Conservation (phyloP, 148 eudicot genomes). For the Cornus florida region DNA sequence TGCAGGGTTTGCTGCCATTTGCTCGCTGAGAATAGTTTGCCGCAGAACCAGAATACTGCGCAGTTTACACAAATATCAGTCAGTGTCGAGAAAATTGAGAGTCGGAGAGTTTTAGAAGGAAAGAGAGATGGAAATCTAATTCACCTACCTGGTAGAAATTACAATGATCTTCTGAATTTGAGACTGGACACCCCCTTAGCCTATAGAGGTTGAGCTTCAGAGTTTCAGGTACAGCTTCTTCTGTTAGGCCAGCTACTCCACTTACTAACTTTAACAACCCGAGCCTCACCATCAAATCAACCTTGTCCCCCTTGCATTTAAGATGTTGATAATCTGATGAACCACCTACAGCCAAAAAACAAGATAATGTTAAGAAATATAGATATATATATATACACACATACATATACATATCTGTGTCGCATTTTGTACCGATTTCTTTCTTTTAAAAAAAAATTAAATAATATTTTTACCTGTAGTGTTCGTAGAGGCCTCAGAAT, state of each 20-base stretch:
- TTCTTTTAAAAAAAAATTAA: neutral
- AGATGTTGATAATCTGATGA: slow-evolving; percentile 25
- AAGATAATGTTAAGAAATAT: neutral
- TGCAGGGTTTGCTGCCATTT: slow-evolving; percentile 25
- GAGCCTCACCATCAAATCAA: slow-evolving; percentile 49
- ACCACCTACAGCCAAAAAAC: slow-evolving; percentile 18
- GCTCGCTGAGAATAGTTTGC: slow-evolving; percentile 47
- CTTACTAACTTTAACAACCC: slow-evolving; percentile 51
- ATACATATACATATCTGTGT: too few species aligned
- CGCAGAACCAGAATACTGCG: slow-evolving; percentile 55
- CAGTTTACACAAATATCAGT: neutral
- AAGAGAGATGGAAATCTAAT: neutral
- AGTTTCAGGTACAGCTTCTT: slow-evolving; percentile 49
- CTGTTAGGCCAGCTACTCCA: slow-evolving; percentile 40
- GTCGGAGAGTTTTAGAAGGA: neutral
- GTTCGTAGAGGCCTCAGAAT: slow-evolving; percentile 11
- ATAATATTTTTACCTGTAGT: slow-evolving; percentile 29
- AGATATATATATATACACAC: neutral
- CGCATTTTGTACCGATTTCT: too few species aligned
- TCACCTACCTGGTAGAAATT: slow-evolving; percentile 40
- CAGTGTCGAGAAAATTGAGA: too few species aligned
- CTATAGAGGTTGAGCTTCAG: slow-evolving; percentile 44
- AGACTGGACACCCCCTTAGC: slow-evolving; percentile 47
- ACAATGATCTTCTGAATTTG: slow-evolving; percentile 56
- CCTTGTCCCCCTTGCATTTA: slow-evolving; percentile 56